Evolutionary conservation across 495 filamentous ascomycete species (phyloP), one percentile per base, ranked within the genome.

Genomic region (Pyronema domesticum): DNA sequence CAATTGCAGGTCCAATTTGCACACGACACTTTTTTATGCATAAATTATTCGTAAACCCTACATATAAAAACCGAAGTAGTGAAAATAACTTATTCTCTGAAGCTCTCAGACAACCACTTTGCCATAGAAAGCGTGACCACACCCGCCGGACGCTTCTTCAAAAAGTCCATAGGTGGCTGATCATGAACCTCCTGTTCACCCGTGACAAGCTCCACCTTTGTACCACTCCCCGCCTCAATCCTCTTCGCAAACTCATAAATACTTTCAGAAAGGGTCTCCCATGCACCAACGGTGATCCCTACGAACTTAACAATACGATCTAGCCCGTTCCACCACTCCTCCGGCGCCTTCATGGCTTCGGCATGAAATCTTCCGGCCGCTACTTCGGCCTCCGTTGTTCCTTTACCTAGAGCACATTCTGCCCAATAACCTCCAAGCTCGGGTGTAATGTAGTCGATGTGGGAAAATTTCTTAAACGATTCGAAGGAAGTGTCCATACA

Each of bases 271-370:
- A 52, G 40, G 7, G 17, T 19, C 37, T 52, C 49, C 6, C 13
- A 9, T 8, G 6, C 49, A 8, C 49, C 49, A 14, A 8, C 49
- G 4, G 49, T 52, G 9, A 30, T 42, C 19, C 30, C 49, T 4
- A 52, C 49, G 13, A 37, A 37, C 33, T 52, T 52, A 14, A 52
- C 49, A 8, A 18, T 36, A 8, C 18, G 7, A 18, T 42, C 37
- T 6, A 52, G 30, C 15, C 49, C 49, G 14, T 37, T 37, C 49
- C 49, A 52, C 49, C 49, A 52, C 14, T 30, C 34, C 33, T 37
- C 49, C 5, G 37, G 49, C 9, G 49, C 49, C 7, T 6, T 7
- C 30, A 37, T 5, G 6, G 49, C 7, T 18, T 52, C 49, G 6
- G 34, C 49, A 18, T 52, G 37, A 19, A 37, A 52, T 9, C 37